A percentile compares a stretch with the other conserved stretches of the same genome.
Conservation (phyloP, 495 filamentous ascomycete genomes). For the Niebla homalea region DNA sequence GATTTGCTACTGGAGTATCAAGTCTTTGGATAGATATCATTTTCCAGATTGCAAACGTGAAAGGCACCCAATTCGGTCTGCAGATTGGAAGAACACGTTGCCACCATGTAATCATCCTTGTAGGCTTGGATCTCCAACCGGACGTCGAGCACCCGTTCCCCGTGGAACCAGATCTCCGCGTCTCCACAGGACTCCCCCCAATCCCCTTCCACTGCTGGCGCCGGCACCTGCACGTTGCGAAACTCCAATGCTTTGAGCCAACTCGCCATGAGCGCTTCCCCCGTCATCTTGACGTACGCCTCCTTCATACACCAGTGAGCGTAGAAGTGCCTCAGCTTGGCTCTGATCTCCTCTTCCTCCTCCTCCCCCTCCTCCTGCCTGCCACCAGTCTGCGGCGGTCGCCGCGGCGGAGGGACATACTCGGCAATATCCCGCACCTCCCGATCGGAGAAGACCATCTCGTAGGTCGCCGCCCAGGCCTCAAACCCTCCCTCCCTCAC, state of each 20-base stretch:
- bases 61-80: conserved; percentile 1
- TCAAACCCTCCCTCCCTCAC: conserved; percentile 40
- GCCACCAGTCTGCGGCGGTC: too few species aligned
- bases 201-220: conserved; percentile 10
- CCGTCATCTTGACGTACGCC: conserved; percentile 88
- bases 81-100: conserved; percentile 30
- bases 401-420: conserved; percentile 17
- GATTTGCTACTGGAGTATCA: neutral
- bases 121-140: conserved; percentile 47
- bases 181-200: conserved; percentile 41
- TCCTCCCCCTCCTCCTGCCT: too few species aligned
- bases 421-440: conserved; percentile 48
- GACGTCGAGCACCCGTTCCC: conserved; percentile 36
- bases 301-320: conserved; percentile 82
- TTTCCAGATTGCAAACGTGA: conserved; percentile 16
- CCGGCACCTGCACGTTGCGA: conserved; percentile 45
- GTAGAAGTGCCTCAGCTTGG: conserved; percentile 65
- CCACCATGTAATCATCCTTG: conserved; percentile 49
- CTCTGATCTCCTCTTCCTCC: conserved; percentile 29
- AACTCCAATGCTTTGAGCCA: conserved; percentile 67
- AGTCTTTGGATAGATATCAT: conserved; percentile 15
- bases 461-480: conserved; percentile 63
- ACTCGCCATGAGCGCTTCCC: conserved; percentile 68
- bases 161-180: conserved; percentile 39
- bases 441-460: conserved; percentile 54